These are phyloP conservation scores for Linum lewisii DNA, from an alignment of 345 rosid genomes.

Conservation along the genomic window DNA sequence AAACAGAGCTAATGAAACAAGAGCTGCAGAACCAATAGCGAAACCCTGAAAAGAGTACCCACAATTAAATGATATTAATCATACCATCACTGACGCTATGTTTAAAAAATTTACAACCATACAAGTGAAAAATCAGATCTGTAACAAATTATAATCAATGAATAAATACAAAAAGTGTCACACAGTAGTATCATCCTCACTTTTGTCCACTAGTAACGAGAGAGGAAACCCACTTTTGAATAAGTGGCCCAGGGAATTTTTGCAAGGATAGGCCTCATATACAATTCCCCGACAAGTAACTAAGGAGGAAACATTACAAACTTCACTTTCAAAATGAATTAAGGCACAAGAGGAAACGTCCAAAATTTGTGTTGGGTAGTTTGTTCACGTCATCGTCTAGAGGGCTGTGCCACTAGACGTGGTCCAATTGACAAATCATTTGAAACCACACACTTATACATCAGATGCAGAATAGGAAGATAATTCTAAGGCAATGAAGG, in stretches of 20 bases:
- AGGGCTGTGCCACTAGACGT: neutral
- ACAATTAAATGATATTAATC: neutral
- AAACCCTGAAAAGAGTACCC: neutral
- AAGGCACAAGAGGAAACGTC: neutral
- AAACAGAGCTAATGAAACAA: slow-evolving; percentile 1
- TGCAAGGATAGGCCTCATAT: neutral
- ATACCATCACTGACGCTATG: too few relatives aligned
- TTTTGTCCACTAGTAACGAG: neutral
- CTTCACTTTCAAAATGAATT: neutral
- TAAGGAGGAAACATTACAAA: neutral
- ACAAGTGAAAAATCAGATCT: neutral
- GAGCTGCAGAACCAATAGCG: slow-evolving; percentile 6
- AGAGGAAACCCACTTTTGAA: neutral
- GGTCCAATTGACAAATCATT: neutral
- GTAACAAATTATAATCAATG: too few relatives aligned
- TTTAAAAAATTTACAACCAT: too few relatives aligned
- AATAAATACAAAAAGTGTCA: neutral
- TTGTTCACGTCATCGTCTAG: neutral
- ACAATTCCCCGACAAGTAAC: neutral
- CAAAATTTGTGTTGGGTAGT: neutral
- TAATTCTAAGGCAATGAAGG: neutral
- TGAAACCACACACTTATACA: neutral
- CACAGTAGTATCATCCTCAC: neutral
- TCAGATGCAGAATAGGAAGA: neutral
- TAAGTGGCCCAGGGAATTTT: neutral